Evolutionary conservation across 345 rosid species (phyloP), one percentile per base, ranked within the genome.

Genomic region (Psidium guajava): DNA sequence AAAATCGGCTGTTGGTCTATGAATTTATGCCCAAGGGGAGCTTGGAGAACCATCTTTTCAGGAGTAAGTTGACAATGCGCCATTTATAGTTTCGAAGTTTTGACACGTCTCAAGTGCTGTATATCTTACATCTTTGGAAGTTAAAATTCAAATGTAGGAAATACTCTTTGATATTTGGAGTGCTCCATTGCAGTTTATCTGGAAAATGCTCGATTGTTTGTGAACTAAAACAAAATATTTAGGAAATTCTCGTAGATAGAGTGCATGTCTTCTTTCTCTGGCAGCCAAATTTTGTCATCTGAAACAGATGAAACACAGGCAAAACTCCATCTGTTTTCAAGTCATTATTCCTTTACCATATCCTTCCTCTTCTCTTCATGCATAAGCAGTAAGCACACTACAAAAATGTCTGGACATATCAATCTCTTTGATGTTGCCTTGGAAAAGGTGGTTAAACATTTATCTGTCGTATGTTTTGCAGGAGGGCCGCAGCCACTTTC

Each of bases 21-120:
- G 98, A 97, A 87, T 97, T 95, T 89, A 93, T 97, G 98, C 96
- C 98, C 15, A 95, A 95, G 89, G 99, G 99, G 86, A 95, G 99
- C 90, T 90, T 97, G 83, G 99, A 97, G 93, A 97, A 97, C 85
- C 91, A 88, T 83, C 90, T 96, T 59, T 93, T 91, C 42, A 88
- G 89, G 91, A 89, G 95, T 94, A 93, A 91, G 94, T 90, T 83
- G 82, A 69, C 77, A 32, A 69, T 64, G 44, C 11, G 20, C 75
- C 75, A 28, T 28, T 64, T 15, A 64, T 36, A 69, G 44, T 69
- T 32, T 69, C 12, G 5, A 40, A 18, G 44, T 69, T 69, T 64
- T 28, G 77, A 44, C 77, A 32, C 18, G 10, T 69, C 77, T 69
- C 42, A 42, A 27, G 57, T 82, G 56, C 57, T 24, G 4, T 27